Base-by-base conservation (phyloP, 2,329 filamentous ascomycete genomes). In the Cladosporium sp. region DNA sequence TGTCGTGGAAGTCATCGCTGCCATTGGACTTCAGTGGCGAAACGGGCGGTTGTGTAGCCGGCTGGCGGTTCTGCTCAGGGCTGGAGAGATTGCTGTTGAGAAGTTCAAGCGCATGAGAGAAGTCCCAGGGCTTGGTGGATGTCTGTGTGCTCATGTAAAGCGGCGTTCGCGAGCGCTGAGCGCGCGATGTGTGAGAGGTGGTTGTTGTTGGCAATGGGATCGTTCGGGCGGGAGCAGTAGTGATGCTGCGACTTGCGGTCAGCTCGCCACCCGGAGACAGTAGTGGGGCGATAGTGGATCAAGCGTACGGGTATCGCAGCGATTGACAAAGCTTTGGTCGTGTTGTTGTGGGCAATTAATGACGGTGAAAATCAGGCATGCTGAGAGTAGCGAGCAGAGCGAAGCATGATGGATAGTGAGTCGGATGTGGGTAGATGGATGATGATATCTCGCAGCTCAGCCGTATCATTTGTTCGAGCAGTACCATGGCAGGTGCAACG, bases 91-190 rank as follows among this genome's bases (percentile, higher is more conserved):
- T 32, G 22, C 65, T 66, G 57, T 71, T 70, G 62, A 77, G 71
- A 36, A 79, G 69, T 36, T 75, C 71, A 56, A 77, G 68, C 37
- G 74, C 75, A n/a, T 74, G 70, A 58, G 74, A 71, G 56, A 79
- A 75, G 65, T 77, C 75, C 77, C 77, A 80, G 42, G 73, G 68
- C 56, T 71, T 71, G 54, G 70, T 68, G 45, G 67, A 59, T 15
- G 70, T 68, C 57, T 68, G 66, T 44, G 68, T 62, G 54, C 63
- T 66, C 68, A 71, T 71, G 54, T 59, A 62, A 57, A 54, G 57
- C 39, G 42, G 52, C 17, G 40, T 35, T 47, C 35, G 53, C 36
- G 37, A 50, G 64, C 59, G 64, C 59, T 57, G 39, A 42, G 28
- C 45, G 55, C 55, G 45, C 45, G 35, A 36, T 42, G 44, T 42